Percentiles rank a stretch among this genome's conserved stretches.
Evolutionary conservation across 2,329 filamentous ascomycete genomes (phyloP).

Genomic region (Pseudogymnoascus sp.): DNA sequence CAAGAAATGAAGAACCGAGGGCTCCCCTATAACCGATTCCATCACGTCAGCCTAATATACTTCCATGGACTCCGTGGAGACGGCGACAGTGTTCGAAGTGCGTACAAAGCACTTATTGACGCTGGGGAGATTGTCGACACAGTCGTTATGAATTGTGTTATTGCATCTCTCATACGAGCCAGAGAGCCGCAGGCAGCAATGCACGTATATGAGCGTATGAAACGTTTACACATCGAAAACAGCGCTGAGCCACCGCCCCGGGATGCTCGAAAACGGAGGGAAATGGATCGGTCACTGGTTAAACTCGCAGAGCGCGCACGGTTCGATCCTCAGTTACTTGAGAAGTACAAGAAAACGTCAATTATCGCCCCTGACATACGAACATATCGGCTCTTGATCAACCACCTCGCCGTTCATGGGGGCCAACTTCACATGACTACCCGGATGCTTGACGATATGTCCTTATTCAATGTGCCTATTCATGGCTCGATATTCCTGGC

Average conservation of each 20-base stretch:
- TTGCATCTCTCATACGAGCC: slow-evolving; percentile 68
- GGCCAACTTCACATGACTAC: slow-evolving; percentile 69
- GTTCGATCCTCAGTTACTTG: slow-evolving; percentile 48
- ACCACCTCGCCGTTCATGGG: slow-evolving; percentile 60
- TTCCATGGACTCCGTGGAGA: slow-evolving; percentile 73
- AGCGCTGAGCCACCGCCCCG: slow-evolving; percentile 28
- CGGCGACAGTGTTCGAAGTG: slow-evolving; percentile 64
- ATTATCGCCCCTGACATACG: slow-evolving; percentile 66
- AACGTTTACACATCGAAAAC: slow-evolving; percentile 35
- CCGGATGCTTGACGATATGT: slow-evolving; percentile 75
- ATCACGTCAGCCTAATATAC: slow-evolving; percentile 75
- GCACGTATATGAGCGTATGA: slow-evolving; percentile 80
- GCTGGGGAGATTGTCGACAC: slow-evolving; percentile 85
- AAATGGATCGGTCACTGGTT: slow-evolving; percentile 49
- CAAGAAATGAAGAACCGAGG: slow-evolving; percentile 70
- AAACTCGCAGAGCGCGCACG: slow-evolving; percentile 52
- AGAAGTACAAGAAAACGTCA: slow-evolving; percentile 53
- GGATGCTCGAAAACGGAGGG: slow-evolving; percentile 30
- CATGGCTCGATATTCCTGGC: slow-evolving; percentile 73
- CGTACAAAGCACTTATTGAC: slow-evolving; percentile 78
- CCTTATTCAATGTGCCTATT: slow-evolving; percentile 57
- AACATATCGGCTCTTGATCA: slow-evolving; percentile 75
- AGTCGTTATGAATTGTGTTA: slow-evolving; percentile 77
- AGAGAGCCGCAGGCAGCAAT: slow-evolving; percentile 73
- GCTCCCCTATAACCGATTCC: slow-evolving; percentile 67